phyloP scores from a whole-genome alignment of 805 yeast species.

The Candida multigemmis region DNA sequence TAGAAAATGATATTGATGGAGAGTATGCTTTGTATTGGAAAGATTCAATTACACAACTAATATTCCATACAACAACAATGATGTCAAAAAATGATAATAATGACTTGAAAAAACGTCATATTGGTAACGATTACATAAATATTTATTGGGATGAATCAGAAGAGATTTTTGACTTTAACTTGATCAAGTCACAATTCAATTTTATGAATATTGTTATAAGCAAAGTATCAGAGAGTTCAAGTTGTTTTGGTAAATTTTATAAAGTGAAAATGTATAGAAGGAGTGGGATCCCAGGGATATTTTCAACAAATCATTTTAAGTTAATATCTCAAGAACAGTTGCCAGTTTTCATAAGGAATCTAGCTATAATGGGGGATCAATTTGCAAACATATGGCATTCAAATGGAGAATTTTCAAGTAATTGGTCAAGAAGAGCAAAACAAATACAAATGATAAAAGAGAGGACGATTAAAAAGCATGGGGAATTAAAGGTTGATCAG shows the following conservation, averaged over 20 bases:
- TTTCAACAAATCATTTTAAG: constrained; percentile 71
- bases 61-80: constrained; percentile 74
- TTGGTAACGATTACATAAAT: constrained; percentile 79
- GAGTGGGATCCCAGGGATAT: constrained; percentile 66
- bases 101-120: constrained; percentile 68
- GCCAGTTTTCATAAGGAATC: constrained; percentile 56
- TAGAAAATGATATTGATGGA: constrained; percentile 63
- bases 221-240: constrained; percentile 1
- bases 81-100: constrained; percentile 55
- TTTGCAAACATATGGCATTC: constrained; percentile 73
- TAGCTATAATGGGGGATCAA: constrained; percentile 56
- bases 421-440: constrained; percentile 60
- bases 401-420: constrained; percentile 45
- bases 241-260: constrained; percentile 23
- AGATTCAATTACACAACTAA: constrained; percentile 59
- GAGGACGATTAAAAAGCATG: constrained; percentile 18
- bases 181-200: constrained; percentile 71
- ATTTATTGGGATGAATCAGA: constrained; percentile 73
- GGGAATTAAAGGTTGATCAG: constrained; percentile 13
- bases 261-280: constrained; percentile 58
- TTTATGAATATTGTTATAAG: constrained; percentile 72
- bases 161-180: constrained; percentile 56
- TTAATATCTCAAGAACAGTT: constrained; percentile 52
- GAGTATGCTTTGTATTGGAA: constrained; percentile 66
- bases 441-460: constrained; percentile 35